Evolutionary conservation across 495 filamentous ascomycete genomes (phyloP).

Genomic region (Hypoxylon intermedium): DNA sequence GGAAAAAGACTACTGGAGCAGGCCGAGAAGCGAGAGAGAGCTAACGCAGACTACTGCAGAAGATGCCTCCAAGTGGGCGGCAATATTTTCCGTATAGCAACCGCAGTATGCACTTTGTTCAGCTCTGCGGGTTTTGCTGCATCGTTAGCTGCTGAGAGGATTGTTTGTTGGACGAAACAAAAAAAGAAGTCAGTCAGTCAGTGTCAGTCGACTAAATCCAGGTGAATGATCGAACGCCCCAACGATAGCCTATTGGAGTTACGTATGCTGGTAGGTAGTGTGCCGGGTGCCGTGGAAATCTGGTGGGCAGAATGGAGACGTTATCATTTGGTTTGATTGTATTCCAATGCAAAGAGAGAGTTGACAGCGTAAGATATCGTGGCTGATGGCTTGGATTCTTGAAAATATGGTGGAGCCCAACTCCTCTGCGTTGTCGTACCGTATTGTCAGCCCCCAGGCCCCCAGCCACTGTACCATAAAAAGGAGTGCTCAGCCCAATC

Average conservation of each 20-base stretch:
- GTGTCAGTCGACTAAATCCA: too few species aligned
- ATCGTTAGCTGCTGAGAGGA: slow-evolving; percentile 9
- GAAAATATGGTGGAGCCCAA: slow-evolving; percentile 20
- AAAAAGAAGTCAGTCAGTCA: too few species aligned
- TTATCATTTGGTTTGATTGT: slow-evolving; percentile 2
- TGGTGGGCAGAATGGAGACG: slow-evolving; percentile 4
- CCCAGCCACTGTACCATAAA: too few species aligned
- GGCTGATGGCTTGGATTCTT: slow-evolving; percentile 30
- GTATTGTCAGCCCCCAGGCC: too few species aligned
- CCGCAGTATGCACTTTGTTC: slow-evolving; percentile 18
- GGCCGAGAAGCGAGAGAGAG: slow-evolving; percentile 22
- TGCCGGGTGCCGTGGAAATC: slow-evolving; percentile 18
- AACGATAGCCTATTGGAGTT: slow-evolving; percentile 14
- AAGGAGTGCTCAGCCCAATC: not conserved
- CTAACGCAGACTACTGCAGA: slow-evolving; percentile 38
- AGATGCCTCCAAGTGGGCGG: slow-evolving; percentile 25
- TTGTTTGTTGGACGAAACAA: too few species aligned
- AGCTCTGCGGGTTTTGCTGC: slow-evolving; percentile 8
- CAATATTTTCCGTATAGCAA: slow-evolving; percentile 17
- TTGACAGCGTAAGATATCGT: slow-evolving; percentile 28
- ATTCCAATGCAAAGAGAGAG: slow-evolving; percentile 6
- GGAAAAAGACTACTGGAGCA: slow-evolving; percentile 13
- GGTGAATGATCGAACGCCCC: too few species aligned
- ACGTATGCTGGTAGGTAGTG: slow-evolving; percentile 1
- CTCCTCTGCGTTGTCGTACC: not conserved